These are phyloP conservation scores for Candida bentonensis DNA, from an alignment of 805 yeast species.

Conservation along the genomic window DNA sequence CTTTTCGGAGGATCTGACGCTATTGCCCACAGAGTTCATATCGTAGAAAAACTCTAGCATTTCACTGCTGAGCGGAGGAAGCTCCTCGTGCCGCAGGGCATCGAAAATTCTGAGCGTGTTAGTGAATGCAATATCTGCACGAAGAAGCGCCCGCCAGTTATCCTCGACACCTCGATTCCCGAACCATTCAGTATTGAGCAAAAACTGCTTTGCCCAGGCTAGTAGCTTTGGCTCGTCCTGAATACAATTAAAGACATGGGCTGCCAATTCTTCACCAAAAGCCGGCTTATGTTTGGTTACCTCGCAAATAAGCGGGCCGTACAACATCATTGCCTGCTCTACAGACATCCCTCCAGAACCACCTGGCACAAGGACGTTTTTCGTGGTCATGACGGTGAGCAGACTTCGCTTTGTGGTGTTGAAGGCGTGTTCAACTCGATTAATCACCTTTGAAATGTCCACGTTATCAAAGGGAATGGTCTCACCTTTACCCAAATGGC, in stretches of 20 bases:
- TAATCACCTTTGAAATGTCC: constrained; percentile 3
- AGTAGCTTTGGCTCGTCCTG: neutral
- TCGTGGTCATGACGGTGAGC: constrained; percentile 8
- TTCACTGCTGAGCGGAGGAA: too few species aligned
- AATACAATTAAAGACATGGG: neutral
- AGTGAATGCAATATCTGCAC: too few species aligned
- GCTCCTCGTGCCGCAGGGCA: too few species aligned
- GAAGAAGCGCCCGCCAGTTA: too few species aligned
- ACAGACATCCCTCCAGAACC: constrained; percentile 3
- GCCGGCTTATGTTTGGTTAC: neutral
- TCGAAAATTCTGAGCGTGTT: too few species aligned
- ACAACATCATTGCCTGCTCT: constrained; percentile 7
- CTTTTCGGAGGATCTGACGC: too few species aligned
- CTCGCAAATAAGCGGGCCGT: constrained; percentile 9
- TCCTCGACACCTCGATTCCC: too few species aligned
- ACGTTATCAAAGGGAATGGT: neutral
- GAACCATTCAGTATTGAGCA: neutral
- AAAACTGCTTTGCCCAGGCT: neutral
- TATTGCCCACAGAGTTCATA: too few species aligned
- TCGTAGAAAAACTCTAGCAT: too few species aligned
- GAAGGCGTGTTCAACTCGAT: constrained; percentile 3
- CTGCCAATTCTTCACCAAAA: neutral
- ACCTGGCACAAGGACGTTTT: constrained; percentile 11
- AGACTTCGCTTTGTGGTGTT: constrained; percentile 2
- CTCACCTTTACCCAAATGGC: constrained; percentile 21